Base-by-base conservation (phyloP, 371 early-diverging fungal species). In the Mucor indicus region DNA sequence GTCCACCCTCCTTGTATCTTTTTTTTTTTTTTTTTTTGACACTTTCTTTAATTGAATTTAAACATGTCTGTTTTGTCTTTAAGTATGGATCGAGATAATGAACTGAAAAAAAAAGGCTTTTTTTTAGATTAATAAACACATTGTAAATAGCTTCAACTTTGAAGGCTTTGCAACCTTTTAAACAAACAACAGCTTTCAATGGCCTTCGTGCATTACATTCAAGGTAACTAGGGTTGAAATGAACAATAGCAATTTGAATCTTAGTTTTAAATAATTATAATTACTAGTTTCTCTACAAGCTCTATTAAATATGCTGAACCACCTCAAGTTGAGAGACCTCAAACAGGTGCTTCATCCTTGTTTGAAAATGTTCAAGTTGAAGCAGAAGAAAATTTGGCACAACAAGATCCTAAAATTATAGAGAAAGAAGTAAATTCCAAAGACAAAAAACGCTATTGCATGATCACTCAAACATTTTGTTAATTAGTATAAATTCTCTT, bases 401-500 rank as follows among this genome's bases (percentile, higher is more conserved):
- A 67, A 21, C 39, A 57, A 38, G 65, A 65, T 12, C 64, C 69
- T 42, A 70, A 68, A 44, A 50, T 59, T 10, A 60, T 57, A 2
- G 60, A 57, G 35, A 73, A 73, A 57, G 67, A 79, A 64, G 79
- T 74, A 69, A 45, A 10, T 57, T 67, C 45, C 64, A 66, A 45
- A 53, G 51, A 6, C 58, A 50, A 9, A 42, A 41, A 25, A 57
- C 66, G 43, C 53, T 69, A 49, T 67, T 62, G 62, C 30, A 52
- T 37, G n/a, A 7, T 42, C 22, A 39, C 24, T 22, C 7, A 21
- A 24, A 24, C 5, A 31, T 49, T 35, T 30, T 24, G 33, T 35
- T n/a, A 25, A 42, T 15, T 69, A 91, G 85, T 85, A 81, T 49
- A 53, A 61, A 31, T 89, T 77, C 72, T 80, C 83, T 21, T 86